Evolutionary conservation across 192 early-diverging fungal genomes (phyloP), one percentile per base, ranked within the genome.

Genomic region (Coemansia sp.): DNA sequence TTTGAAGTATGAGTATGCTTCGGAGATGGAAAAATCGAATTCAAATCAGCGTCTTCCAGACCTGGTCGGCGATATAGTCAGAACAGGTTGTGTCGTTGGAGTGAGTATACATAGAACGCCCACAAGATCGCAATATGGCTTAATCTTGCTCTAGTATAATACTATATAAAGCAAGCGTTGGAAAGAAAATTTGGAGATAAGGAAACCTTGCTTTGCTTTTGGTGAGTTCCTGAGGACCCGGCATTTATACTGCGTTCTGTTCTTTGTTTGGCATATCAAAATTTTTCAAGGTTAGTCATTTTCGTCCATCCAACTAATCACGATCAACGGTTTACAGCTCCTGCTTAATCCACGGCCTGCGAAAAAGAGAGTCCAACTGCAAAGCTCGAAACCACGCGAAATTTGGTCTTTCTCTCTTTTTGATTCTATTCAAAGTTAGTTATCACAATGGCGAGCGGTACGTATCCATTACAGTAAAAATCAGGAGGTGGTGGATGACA

Each of bases 51-150:
- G 78, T 66, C 59, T 75, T 83, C 81, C 81, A 83, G 45, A 83
- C 62, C 50, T 83, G 81, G 50, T 83, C 81, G 53, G 76, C 60
- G 27, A 83, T 66, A 54, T 83, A 83, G 55, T 83, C 81, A 23
- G 57, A 64, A 21, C 72, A 47, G 73, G 78, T 83, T 56, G 75
- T 79, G 52, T 83, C 81, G 66, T 62, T 69, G n/a, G 38, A 5
- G 64, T 83, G 81, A 12, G 54, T 55, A 32, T 83, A 83, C 69
- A 72, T 69, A 53, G 9, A 19, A 25, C 23, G 2, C 51, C 32
- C 7, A 29, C 51, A 53, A 15, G 15, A 45, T 45, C 14, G 41
- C 41, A n/a, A 45, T 15, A 45, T 45, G 15, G 3, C 41, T 45
- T 45, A n/a, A 45, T 45, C 41, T 45, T 45, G 41, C 41, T 45